A percentile compares a stretch with the other conserved stretches of the same genome.
These are phyloP conservation scores for Cytospora paraplurivora DNA, from an alignment of 2,329 filamentous ascomycete species.

Conservation along the genomic window DNA sequence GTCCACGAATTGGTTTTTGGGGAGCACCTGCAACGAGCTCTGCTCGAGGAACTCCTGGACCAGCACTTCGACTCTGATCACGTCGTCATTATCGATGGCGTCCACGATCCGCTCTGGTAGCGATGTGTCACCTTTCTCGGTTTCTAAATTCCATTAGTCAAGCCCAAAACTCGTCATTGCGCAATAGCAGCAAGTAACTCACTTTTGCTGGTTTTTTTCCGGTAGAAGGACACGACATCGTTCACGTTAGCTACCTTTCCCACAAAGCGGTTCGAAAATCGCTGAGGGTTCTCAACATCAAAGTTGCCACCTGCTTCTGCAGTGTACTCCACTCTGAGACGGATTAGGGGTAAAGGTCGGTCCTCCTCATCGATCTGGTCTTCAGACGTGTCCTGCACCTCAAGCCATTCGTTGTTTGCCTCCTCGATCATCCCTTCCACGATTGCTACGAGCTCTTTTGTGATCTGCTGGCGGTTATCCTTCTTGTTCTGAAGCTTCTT, in stretches of 20 bases:
- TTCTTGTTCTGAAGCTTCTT: conserved; percentile 77
- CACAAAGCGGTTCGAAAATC: conserved; percentile 90
- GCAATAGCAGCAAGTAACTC: conserved; percentile 34
- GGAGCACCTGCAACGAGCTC: conserved; percentile 89
- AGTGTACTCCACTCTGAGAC: conserved; percentile 88
- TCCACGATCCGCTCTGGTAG: conserved; percentile 67
- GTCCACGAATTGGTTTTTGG: conserved; percentile 89
- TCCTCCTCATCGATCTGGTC: conserved; percentile 57
- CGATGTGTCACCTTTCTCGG: conserved; percentile 53
- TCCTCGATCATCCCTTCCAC: conserved; percentile 87
- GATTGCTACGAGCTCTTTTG: conserved; percentile 71
- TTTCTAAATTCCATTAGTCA: conserved; percentile 34
- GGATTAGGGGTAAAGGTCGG: conserved; percentile 77
- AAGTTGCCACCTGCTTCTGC: conserved; percentile 83
- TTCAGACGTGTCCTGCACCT: conserved; percentile 68
- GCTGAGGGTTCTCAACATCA: conserved; percentile 91
- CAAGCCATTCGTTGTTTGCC: conserved; percentile 78
- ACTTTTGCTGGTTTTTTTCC: conserved; percentile 72
- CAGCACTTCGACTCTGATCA: conserved; percentile 83
- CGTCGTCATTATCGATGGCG: conserved; percentile 66
- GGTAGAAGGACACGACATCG: conserved; percentile 90
- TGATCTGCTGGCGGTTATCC: conserved; percentile 81
- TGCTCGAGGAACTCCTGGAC: conserved; percentile 85
- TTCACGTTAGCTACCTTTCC: conserved; percentile 91
- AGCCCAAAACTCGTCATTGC: conserved; percentile 19